These are phyloP conservation scores for Tuber umbilicatum DNA, from an alignment of 495 filamentous ascomycete genomes.

Conservation along the genomic window DNA sequence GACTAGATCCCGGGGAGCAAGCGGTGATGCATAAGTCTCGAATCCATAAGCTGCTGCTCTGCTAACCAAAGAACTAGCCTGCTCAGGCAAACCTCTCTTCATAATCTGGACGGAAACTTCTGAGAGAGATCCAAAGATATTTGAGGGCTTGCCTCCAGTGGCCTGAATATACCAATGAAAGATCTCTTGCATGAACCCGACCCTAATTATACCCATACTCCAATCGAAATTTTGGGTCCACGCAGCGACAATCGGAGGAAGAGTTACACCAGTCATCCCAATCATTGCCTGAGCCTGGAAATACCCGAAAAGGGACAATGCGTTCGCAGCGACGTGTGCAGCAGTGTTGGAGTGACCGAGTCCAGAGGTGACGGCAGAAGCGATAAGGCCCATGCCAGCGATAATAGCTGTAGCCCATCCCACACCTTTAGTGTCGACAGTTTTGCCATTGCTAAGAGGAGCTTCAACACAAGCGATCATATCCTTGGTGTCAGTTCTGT, in stretches of 20 bases:
- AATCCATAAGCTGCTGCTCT: slow-evolving; percentile 40
- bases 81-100: slow-evolving; percentile 56
- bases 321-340: slow-evolving; percentile 88
- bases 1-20: slow-evolving; percentile 8
- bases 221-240: slow-evolving; percentile 99
- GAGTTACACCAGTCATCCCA: slow-evolving; percentile 73
- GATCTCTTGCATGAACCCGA: slow-evolving; percentile 79
- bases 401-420: slow-evolving; percentile 86
- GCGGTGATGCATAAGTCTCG: slow-evolving; percentile 8
- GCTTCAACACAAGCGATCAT: slow-evolving; percentile 85
- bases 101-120: slow-evolving; percentile 77
- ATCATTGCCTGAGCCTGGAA: slow-evolving; percentile 97
- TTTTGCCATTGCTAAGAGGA: slow-evolving; percentile 83
- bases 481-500: slow-evolving; percentile 52
- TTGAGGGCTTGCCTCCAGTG: slow-evolving; percentile 81
- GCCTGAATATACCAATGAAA: slow-evolving; percentile 94
- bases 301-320: slow-evolving; percentile 85
- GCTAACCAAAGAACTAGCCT: slow-evolving; percentile 8
- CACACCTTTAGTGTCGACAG: slow-evolving; percentile 80
- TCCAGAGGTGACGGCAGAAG: slow-evolving; percentile 74
- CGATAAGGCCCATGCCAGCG: slow-evolving; percentile 71
- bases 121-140: slow-evolving; percentile 64
- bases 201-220: slow-evolving; percentile 93
- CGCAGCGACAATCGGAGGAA: slow-evolving; percentile 81
- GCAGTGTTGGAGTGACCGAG: slow-evolving; percentile 92